Evolutionary conservation across 75 land plant genomes (phyloP), one percentile per base, ranked within the genome.

Genomic region (Gnetum montanum): DNA sequence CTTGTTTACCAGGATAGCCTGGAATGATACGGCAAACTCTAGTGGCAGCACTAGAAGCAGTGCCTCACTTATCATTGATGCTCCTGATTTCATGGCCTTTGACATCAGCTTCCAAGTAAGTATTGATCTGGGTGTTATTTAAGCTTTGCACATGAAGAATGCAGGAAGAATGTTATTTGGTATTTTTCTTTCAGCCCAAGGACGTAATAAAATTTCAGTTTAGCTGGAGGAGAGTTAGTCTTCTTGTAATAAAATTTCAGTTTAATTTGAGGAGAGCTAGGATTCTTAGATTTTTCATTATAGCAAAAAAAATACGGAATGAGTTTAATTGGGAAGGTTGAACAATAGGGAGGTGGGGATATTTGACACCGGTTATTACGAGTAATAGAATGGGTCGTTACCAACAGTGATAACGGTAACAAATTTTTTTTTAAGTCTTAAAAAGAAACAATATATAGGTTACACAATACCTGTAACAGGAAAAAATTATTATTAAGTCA

Each of bases 21-120:
- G 74, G 72, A 62, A 68, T 40, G 78, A 70, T 43, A 80, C 86
- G 8, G 81, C 78, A 7, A 59, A 30, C 30, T 56, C 66, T 4
- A 49, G 68, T 30, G 81, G 82, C 0, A 76, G 72, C 10, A 69
- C 81, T 8, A 8, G 37, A 3, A 43, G 43, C 24, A 82, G 78
- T 36, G 61, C 82, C 20, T 58, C 80, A 19, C 36, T 77, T 31
- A 53, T 69, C 34, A 43, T 82, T 31, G 37, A 54, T 20, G 70
- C 74, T 10, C 49, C 56, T 13, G 67, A 74, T 58, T 82, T 82
- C 75, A 74, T 70, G 8, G 88, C 88, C 26, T 60, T 67, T 34
- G 66, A 74, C 61, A 73, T 84, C 31, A 82, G 82, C 52, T 82
- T 84, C 58, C 68, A 73, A 74, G 88, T 72, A 60, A 8, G 12